Evolutionary conservation across 1,284 basidiomycete species (phyloP), one percentile per base, ranked within the genome.

Genomic region (Earliella scabrosa): DNA sequence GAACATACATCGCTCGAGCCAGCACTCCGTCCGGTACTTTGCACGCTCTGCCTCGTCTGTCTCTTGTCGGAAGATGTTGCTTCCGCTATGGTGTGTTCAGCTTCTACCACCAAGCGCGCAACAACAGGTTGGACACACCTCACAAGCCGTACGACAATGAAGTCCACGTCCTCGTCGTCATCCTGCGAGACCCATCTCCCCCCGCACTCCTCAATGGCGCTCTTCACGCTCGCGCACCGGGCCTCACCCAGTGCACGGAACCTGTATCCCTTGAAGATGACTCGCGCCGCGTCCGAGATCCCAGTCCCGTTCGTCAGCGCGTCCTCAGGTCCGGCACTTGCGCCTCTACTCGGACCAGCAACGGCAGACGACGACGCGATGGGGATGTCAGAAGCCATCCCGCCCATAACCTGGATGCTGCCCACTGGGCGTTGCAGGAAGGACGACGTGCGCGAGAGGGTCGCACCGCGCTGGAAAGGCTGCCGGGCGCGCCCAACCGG

Each of bases 11-110:
- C 82, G 81, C 69, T 93, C 90, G 0, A 93, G 75, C 90, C 90
- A 93, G 64, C 89, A 93, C 67, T 93, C 90, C 0, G 90, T 93
- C 38, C 91, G 78, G 65, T 85, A 90, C 64, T 85, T 86, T 0
- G 60, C 53, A 38, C 79, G 78, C 58, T 76, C 64, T 1, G 44
- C 27, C 13, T 74, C 71, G 48, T 84, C 80, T 4, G 69, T 63
- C 63, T 88, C 86, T 21, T 79, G 75, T 4, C 69, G 73, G 62
- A 78, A 88, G 10, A 89, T 61, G 56, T 82, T 82, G 61, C 85
- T 87, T 29, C 87, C 88, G 63, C 87, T 90, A 24, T 14, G 45
- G 18, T 52, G 10, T 6, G 10, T 8, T 18, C 3, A 31, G 8
- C 20, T 16, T 4, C 24, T 31, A 21, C n/a, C 11, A n/a, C 11